Base-by-base conservation (phyloP, 2,329 filamentous ascomycete genomes). In the Colletotrichum musicola region DNA sequence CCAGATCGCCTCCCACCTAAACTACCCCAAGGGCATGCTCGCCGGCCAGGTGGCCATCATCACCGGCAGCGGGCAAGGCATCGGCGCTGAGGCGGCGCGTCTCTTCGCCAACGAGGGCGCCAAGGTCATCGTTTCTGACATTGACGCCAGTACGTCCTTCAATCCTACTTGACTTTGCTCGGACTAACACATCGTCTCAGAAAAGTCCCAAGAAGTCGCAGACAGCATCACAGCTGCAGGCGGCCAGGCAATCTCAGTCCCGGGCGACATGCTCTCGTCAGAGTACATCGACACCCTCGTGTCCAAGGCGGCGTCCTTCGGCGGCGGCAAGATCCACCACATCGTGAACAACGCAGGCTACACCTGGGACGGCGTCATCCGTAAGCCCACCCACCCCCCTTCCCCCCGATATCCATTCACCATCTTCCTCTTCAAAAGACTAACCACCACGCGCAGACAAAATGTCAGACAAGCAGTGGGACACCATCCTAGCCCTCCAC, bases 281-380 rank as follows among this genome's bases (percentile, higher is more conserved):
- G 81, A 84, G 20, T 95, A 96, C 80, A 86, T 95, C 76, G 85
- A 89, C 69, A 82, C 85, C 10, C 87, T 97, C n/a, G 89, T 97
- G 27, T 84, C 90, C 76, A 88, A 90, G 75, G 87, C 93, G 0
- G 94, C 93, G 1, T 91, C 90, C 55, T 97, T 97, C 76, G 94
- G 94, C 67, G 84, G 87, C 72, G 94, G 93, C 75, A 97, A 97
- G 84, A 94, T 97, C 71, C 92, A 97, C 79, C 92, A 96, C 77
- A 91, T 97, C 64, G 92, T 97, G 68, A 97, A 97, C 81, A 97
- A 97, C 78, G 94, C 94, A 0, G 94, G 93, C 49, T 97, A 93
- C 81, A 97, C 94, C 1, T 97, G 94, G 93, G 94, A 97, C 79
- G 94, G 92, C 6, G 93, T 97, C 46, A 94, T 97, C 73, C 62